Percentiles rank a stretch among this genome's conserved stretches.
Evolutionary conservation across 331 rosid genomes (phyloP).

Genomic region (Cucumis variabilis): DNA sequence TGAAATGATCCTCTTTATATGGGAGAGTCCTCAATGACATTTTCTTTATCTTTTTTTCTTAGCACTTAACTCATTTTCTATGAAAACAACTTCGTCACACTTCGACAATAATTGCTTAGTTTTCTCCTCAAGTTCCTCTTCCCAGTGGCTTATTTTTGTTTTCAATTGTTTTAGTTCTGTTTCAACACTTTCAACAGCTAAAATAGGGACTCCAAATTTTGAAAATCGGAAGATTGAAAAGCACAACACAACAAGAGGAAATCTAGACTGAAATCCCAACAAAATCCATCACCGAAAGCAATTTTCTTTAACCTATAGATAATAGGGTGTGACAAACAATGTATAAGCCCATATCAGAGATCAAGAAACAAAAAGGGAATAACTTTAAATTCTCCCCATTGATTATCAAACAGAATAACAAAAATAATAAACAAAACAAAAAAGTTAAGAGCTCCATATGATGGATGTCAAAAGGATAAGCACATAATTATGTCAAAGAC

Average conservation of each 20-base stretch:
- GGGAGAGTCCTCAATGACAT: slow-evolving; percentile 73
- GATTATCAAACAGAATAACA: slow-evolving; percentile 13
- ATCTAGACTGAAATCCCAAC: slow-evolving; percentile 29
- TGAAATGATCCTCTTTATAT: slow-evolving; percentile 58
- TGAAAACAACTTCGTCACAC: slow-evolving; percentile 83
- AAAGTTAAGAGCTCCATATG: not conserved
- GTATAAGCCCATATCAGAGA: not conserved
- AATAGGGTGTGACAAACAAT: not conserved
- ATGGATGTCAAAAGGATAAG: not conserved
- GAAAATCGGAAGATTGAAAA: slow-evolving; percentile 73
- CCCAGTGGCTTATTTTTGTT: slow-evolving; percentile 84
- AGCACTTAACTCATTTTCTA: slow-evolving; percentile 70
- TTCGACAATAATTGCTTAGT: slow-evolving; percentile 70
- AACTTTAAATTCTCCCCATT: slow-evolving; percentile 9
- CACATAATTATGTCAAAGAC: not conserved
- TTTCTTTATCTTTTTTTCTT: slow-evolving; percentile 71
- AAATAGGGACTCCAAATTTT: slow-evolving; percentile 60
- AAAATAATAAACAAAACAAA: not conserved
- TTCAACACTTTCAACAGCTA: slow-evolving; percentile 86
- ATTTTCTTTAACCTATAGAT: slow-evolving; percentile 53
- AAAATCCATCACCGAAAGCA: slow-evolving; percentile 39
- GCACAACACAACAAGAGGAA: slow-evolving; percentile 36
- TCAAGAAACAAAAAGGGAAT: not conserved
- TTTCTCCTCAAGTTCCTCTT: slow-evolving; percentile 86
- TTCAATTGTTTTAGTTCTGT: slow-evolving; percentile 86